Percentiles rank a stretch among this genome's conserved stretches.
These are phyloP conservation scores for Chalaropsis ovoidea DNA, from an alignment of 2,329 filamentous ascomycete genomes.

Conservation along the genomic window DNA sequence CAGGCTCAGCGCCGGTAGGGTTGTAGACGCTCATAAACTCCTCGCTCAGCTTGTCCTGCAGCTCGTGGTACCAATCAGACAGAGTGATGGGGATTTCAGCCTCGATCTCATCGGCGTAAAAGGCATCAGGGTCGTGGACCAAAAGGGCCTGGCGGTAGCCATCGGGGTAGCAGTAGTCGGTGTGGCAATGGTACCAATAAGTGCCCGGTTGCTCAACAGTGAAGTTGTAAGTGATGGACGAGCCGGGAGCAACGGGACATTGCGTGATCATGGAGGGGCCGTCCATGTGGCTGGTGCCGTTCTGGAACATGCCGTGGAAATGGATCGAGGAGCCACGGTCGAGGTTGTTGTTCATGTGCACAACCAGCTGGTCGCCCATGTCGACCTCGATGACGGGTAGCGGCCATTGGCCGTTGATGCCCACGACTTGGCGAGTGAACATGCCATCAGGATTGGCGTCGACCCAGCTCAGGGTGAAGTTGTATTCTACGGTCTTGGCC, in stretches of 20 bases:
- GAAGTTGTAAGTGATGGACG: conserved; percentile 48
- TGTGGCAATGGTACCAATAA: conserved; percentile 54
- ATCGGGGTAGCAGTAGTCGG: conserved; percentile 45
- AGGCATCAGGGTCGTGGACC: conserved; percentile 43
- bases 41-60: conserved; percentile 41
- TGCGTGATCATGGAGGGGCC: conserved; percentile 48
- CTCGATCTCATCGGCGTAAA: conserved; percentile 41
- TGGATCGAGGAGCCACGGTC: conserved; percentile 45
- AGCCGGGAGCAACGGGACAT: conserved; percentile 45
- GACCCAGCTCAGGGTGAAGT: conserved; percentile 55
- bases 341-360: conserved; percentile 42
- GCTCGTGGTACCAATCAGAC: conserved; percentile 51
- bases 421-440: conserved; percentile 47
- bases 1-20: conserved; percentile 44
- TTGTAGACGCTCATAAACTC: conserved; percentile 41
- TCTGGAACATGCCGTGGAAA: conserved; percentile 54
- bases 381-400: conserved; percentile 48
- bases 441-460: conserved; percentile 50
- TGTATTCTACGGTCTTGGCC: conserved; percentile 40
- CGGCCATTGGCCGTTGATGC: conserved; percentile 57
- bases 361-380: conserved; percentile 43
- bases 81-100: conserved; percentile 47
- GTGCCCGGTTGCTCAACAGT: conserved; percentile 47
- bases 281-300: conserved; percentile 50
- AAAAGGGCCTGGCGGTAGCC: conserved; percentile 48